phyloP scores from a whole-genome alignment of 768 basidiomycete species.

The Cystoderma amianthinum region DNA sequence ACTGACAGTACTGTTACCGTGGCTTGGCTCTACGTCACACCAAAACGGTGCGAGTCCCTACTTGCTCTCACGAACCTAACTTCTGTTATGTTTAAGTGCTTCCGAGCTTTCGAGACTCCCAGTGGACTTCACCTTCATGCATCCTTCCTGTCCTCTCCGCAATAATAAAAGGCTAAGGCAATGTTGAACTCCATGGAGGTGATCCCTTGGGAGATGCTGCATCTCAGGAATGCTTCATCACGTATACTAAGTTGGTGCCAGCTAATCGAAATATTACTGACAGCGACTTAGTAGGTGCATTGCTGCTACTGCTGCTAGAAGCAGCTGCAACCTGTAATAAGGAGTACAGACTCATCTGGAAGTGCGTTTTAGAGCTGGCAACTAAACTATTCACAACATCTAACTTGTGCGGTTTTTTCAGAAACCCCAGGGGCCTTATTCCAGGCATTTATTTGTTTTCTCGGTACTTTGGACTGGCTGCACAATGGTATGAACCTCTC shows the following conservation, averaged over 20 bases:
- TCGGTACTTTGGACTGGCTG: conserved; percentile 2
- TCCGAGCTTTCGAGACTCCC: background rate
- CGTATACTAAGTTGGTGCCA: background rate
- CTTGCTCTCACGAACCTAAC: background rate
- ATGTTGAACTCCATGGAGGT: background rate
- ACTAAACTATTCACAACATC: background rate
- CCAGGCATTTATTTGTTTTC: conserved; percentile 1
- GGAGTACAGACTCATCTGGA: conserved; percentile 3
- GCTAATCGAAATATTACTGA: background rate
- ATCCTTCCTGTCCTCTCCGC: background rate
- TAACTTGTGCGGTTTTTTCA: background rate
- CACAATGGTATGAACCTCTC: background rate
- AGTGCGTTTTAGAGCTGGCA: background rate
- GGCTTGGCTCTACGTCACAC: too few species aligned
- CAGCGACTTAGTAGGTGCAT: background rate
- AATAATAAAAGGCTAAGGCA: background rate
- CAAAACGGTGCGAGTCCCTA: background rate
- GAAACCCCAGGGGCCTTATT: background rate
- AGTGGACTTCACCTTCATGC: background rate
- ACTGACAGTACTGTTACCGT: background rate
- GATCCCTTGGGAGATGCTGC: background rate
- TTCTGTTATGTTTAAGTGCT: background rate
- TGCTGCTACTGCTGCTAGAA: conserved; percentile 1
- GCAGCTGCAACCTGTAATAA: background rate
- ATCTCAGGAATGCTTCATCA: conserved; percentile 2